A percentile compares a stretch with the other conserved stretches of the same genome.
phyloP scores from a whole-genome alignment of 306 rosid species.

The Trifolium dubium region DNA sequence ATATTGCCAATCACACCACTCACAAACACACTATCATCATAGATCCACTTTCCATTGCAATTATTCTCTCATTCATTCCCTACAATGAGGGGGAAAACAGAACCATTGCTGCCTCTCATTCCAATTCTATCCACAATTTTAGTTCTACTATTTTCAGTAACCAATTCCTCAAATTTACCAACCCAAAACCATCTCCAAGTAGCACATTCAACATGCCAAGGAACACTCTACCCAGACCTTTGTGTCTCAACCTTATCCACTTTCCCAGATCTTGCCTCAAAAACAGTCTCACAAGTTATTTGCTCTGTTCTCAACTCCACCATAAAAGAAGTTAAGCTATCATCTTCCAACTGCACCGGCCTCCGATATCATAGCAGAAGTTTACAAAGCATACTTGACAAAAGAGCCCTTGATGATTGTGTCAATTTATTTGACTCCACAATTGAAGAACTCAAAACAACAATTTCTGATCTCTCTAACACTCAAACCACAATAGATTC shows the following conservation, averaged over 20 bases:
- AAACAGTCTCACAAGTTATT: conserved; percentile 58
- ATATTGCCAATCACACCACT: background rate
- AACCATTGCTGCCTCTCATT: conserved; percentile 33
- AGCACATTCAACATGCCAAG: conserved; percentile 65
- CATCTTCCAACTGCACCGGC: conserved; percentile 57
- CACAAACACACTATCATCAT: background rate
- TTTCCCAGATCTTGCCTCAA: conserved; percentile 62
- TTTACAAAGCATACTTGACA: background rate
- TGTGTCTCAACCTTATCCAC: conserved; percentile 72
- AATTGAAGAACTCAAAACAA: conserved; percentile 49
- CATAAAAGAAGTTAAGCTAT: conserved; percentile 48
- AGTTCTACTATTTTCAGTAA: conserved; percentile 30
- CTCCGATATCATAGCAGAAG: background rate
- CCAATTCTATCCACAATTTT: conserved; percentile 22
- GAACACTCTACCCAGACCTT: conserved; percentile 70
- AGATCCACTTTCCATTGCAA: background rate
- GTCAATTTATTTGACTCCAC: conserved; percentile 62
- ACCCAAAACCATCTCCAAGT: conserved; percentile 52
- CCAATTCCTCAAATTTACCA: conserved; percentile 23
- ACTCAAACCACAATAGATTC: conserved; percentile 25
- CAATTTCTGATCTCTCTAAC: conserved; percentile 51
- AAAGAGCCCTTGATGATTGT: conserved; percentile 79
- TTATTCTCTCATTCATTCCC: conserved; percentile 6
- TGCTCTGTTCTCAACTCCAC: conserved; percentile 55
- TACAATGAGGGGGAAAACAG: conserved; percentile 8